Percentiles rank a stretch among this genome's conserved stretches.
phyloP scores from a whole-genome alignment of 1,284 basidiomycete species.

The Cerioporus squamosus region DNA sequence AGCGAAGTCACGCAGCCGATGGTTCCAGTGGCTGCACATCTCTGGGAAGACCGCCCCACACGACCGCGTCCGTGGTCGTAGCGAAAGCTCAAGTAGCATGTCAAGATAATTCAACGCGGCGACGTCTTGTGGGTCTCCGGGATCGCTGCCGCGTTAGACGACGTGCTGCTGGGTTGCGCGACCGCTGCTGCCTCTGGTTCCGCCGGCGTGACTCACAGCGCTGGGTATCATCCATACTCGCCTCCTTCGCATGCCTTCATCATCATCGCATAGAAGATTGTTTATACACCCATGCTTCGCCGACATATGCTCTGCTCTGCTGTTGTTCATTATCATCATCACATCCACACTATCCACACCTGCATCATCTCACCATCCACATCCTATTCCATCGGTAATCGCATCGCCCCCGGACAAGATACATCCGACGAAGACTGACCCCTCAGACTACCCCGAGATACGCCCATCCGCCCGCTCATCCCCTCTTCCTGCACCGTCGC shows the following conservation, averaged over 20 bases:
- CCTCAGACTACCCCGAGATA: conserved; percentile 4
- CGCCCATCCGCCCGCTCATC: neutral
- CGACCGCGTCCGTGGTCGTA: conserved; percentile 22
- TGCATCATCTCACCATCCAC: conserved; percentile 9
- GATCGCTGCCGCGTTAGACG: conserved; percentile 10
- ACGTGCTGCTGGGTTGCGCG: conserved; percentile 11
- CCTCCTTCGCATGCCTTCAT: neutral
- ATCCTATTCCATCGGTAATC: conserved; percentile 17
- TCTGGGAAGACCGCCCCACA: conserved; percentile 14
- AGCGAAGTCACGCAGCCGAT: conserved; percentile 23
- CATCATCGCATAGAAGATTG: conserved; percentile 6
- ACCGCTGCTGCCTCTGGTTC: conserved; percentile 5
- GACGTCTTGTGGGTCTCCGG: conserved; percentile 14
- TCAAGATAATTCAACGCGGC: conserved; percentile 20
- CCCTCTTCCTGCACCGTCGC: neutral
- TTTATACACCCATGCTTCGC: conserved; percentile 7
- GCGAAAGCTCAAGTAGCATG: conserved; percentile 24
- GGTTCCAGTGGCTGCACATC: conserved; percentile 30
- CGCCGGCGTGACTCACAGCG: conserved; percentile 15
- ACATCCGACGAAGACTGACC: conserved; percentile 9
- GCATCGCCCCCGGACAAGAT: conserved; percentile 11
- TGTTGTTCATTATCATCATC: conserved; percentile 14
- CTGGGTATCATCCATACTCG: neutral
- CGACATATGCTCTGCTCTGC: conserved; percentile 17
- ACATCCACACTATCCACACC: conserved; percentile 7